These are phyloP conservation scores for Neoboletus brunneissimus DNA, from an alignment of 768 basidiomycete species.

Conservation along the genomic window DNA sequence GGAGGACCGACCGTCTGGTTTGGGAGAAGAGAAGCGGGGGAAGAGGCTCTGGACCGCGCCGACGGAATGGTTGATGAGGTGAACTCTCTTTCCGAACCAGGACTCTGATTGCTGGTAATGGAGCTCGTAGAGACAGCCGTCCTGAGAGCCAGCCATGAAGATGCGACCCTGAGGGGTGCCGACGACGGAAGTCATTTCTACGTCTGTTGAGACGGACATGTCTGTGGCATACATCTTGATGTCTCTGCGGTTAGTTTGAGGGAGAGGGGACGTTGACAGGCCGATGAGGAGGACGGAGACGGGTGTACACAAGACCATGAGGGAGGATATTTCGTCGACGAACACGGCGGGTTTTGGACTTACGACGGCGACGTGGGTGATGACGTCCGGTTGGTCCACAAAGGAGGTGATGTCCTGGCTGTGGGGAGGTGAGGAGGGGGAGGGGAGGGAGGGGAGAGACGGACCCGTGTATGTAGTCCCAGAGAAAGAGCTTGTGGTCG, in stretches of 20 bases:
- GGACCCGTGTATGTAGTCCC: constrained; percentile 95
- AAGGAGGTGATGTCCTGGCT: constrained; percentile 93
- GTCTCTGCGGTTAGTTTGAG: constrained; percentile 55
- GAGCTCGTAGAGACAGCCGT: constrained; percentile 88
- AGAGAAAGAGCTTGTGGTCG: constrained; percentile 90
- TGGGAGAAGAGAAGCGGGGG: constrained; percentile 66
- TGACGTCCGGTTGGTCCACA: constrained; percentile 86
- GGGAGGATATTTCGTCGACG: constrained; percentile 84
- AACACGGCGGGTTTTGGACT: constrained; percentile 84
- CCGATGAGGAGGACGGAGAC: constrained; percentile 83
- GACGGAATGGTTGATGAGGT: constrained; percentile 84
- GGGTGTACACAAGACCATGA: constrained; percentile 90
- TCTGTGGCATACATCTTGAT: constrained; percentile 91
- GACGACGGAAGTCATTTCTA: constrained; percentile 82
- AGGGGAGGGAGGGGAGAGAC: constrained; percentile 26
- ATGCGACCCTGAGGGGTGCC: constrained; percentile 83
- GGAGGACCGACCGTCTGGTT: constrained; percentile 56
- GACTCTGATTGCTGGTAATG: constrained; percentile 88
- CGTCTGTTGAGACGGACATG: constrained; percentile 70
- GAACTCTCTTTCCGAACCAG: constrained; percentile 87
- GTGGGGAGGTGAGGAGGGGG: constrained; percentile 8
- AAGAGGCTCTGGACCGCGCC: constrained; percentile 76
- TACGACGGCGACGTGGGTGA: constrained; percentile 85
- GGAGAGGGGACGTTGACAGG: constrained; percentile 51
- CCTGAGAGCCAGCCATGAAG: constrained; percentile 83